Evolutionary conservation across 2,329 filamentous ascomycete species (phyloP).

Genomic region (Eutypella sp.): DNA sequence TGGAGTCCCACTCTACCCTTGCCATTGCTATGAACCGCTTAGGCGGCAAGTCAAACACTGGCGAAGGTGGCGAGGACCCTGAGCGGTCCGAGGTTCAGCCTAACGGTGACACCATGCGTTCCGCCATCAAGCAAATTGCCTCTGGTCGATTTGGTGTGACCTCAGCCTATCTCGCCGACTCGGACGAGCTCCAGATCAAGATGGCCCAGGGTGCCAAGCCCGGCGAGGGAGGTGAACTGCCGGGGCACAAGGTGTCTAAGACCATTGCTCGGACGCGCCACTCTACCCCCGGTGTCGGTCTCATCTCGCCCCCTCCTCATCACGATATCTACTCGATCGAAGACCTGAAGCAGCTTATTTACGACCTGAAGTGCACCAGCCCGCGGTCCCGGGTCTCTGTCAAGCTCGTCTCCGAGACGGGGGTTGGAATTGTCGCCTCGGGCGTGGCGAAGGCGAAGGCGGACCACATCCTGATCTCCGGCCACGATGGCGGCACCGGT

Average conservation of each 20-base stretch:
- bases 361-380: conserved; percentile 95
- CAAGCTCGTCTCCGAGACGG: conserved; percentile 95
- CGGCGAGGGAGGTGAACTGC: conserved; percentile 93
- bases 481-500: conserved; percentile 94
- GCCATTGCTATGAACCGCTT: conserved; percentile 96
- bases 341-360: conserved; percentile 95
- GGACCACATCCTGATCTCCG: conserved; percentile 93
- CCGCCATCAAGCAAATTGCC: conserved; percentile 95
- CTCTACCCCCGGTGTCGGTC: conserved; percentile 91
- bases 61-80: conserved; percentile 93
- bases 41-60: conserved; percentile 95
- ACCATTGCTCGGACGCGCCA: conserved; percentile 92
- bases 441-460: conserved; percentile 97
- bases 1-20: conserved; percentile 95
- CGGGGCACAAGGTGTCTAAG: conserved; percentile 92
- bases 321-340: conserved; percentile 99
- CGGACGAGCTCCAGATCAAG: conserved; percentile 97
- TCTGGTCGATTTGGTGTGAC: conserved; percentile 96
- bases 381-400: conserved; percentile 89
- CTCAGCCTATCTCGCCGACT: conserved; percentile 88
- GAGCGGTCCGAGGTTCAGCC: conserved; percentile 82
- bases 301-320: conserved; percentile 93
- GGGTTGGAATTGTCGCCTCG: conserved; percentile 94
- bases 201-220: conserved; percentile 99
- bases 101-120: conserved; percentile 95